A percentile compares a stretch with the other conserved stretches of the same genome.
Conservation (phyloP, 2,329 filamentous ascomycete genomes). For the Paradendryphiella salina region DNA sequence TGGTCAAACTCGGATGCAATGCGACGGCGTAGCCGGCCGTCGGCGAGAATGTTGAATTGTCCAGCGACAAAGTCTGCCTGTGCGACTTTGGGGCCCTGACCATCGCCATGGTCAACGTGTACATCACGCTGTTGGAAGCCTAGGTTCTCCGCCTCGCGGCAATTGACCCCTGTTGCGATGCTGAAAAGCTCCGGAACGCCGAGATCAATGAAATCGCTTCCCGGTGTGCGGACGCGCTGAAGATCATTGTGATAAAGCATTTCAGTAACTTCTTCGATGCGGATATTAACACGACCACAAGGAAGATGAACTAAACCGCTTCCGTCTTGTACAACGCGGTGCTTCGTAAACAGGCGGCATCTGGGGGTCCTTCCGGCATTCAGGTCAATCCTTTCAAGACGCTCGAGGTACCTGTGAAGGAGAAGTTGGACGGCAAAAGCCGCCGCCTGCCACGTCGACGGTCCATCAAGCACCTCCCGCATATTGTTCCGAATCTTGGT, state of each 20-base stretch:
- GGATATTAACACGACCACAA: constrained; percentile 18
- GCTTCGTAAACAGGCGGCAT: constrained; percentile 19
- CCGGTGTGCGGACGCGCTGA: constrained; percentile 20
- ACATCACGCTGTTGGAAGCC: constrained; percentile 23
- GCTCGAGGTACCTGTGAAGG: constrained; percentile 22
- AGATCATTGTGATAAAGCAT: constrained; percentile 17
- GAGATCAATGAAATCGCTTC: constrained; percentile 12
- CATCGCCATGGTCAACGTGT: constrained; percentile 22
- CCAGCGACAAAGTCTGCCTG: constrained; percentile 13
- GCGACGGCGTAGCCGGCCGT: constrained; percentile 10
- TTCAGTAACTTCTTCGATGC: constrained; percentile 22
- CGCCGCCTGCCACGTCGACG: constrained; percentile 21
- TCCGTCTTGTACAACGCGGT: constrained; percentile 21
- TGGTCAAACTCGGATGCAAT: constrained; percentile 12
- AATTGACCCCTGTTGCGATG: constrained; percentile 13
- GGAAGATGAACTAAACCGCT: constrained; percentile 17
- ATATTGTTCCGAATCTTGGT: constrained; percentile 20
- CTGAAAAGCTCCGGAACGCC: constrained; percentile 11
- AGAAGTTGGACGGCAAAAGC: constrained; percentile 19
- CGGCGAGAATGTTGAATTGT: constrained; percentile 10
- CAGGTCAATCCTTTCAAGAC: constrained; percentile 19
- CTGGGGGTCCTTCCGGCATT: constrained; percentile 13
- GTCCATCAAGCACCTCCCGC: constrained; percentile 21
- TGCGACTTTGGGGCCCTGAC: constrained; percentile 16
- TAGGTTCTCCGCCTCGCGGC: constrained; percentile 19